Conservation (phyloP, 805 yeast genomes). For the Kodamaea laetipori region DNA sequence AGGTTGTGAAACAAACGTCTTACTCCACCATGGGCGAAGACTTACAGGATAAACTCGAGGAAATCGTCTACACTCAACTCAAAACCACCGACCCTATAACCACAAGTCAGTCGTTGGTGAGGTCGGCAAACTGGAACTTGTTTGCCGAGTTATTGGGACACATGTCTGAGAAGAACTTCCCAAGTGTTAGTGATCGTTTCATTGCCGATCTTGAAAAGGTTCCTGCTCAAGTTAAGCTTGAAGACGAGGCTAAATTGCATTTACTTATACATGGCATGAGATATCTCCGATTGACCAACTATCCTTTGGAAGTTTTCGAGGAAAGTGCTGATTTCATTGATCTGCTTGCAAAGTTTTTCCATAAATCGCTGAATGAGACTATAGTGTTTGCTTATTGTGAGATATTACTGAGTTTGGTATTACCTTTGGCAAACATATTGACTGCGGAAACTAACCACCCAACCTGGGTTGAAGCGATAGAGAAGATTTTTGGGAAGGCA, state of each 20-base stretch:
- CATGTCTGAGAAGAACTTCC: conserved; percentile 82
- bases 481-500: conserved; percentile 55
- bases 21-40: conserved; percentile 74
- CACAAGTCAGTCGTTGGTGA: conserved; percentile 58
- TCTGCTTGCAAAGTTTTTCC: conserved; percentile 82
- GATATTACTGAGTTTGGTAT: conserved; percentile 69
- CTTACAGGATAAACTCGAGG: conserved; percentile 81
- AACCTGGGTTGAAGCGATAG: conserved; percentile 84
- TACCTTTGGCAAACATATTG: conserved; percentile 80
- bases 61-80: conserved; percentile 87
- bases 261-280: conserved; percentile 90
- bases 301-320: conserved; percentile 87
- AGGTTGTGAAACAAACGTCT: conserved; percentile 86
- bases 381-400: conserved; percentile 81
- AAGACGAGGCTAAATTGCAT: conserved; percentile 59
- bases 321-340: conserved; percentile 90
- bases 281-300: conserved; percentile 72
- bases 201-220: conserved; percentile 88
- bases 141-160: conserved; percentile 87
- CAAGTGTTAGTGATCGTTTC: conserved; percentile 89
- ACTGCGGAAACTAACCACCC: conserved; percentile 98
- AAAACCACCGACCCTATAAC: conserved; percentile 85
- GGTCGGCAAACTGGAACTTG: conserved; percentile 92
- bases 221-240: conserved; percentile 45
- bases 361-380: conserved; percentile 61